Conservation (phyloP, 305 asterid species). For the Solanum aculeatissimum region DNA sequence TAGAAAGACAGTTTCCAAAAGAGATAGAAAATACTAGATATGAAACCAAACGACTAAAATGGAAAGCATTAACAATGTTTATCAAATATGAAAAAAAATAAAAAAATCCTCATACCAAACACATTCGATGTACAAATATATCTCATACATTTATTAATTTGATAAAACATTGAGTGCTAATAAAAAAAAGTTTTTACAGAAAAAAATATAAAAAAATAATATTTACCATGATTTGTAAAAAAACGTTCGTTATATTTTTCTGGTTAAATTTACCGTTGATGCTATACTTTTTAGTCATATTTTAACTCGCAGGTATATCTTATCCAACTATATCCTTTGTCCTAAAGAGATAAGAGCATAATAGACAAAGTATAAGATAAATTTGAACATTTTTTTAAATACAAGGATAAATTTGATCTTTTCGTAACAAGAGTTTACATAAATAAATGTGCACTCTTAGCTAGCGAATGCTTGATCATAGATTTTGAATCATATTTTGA, state of each 20-base stretch:
- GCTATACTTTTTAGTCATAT: not conserved
- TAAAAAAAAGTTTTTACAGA: not conserved
- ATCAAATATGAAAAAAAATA: not conserved
- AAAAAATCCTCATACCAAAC: not conserved
- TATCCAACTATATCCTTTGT: not conserved
- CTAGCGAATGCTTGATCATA: not conserved
- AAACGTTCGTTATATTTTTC: not conserved
- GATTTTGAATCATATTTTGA: not conserved
- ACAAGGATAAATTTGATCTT: not conserved
- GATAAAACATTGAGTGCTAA: not conserved
- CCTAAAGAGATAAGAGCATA: not conserved
- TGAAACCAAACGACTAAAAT: too few relatives aligned
- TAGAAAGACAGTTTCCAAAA: too few relatives aligned
- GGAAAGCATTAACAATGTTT: too few relatives aligned
- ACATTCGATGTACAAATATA: not conserved
- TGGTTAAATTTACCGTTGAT: not conserved
- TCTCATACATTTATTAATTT: not conserved
- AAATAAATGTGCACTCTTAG: not conserved
- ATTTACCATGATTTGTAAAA: not conserved
- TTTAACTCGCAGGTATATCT: not conserved
- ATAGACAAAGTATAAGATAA: not conserved
- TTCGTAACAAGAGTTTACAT: not conserved
- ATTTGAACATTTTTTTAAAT: not conserved
- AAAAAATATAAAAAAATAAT: not conserved
- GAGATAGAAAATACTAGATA: too few relatives aligned